Evolutionary conservation across 257 asterid genomes (phyloP), one percentile per base, ranked within the genome.

Genomic region (Capsicum chinense): DNA sequence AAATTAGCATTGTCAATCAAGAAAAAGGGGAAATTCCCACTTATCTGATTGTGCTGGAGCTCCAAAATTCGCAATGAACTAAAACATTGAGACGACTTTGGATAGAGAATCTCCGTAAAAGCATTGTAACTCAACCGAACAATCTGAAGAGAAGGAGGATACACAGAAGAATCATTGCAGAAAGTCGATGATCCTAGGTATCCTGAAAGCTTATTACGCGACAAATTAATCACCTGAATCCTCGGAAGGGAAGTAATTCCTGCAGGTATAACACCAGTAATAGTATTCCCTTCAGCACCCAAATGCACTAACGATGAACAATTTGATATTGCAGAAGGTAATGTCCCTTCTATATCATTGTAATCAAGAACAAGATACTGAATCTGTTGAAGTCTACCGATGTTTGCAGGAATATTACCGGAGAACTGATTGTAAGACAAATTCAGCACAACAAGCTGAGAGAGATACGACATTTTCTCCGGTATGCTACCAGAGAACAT

Each of bases 321-420:
- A 89, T 93, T 92, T 15, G 90, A 93, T 10, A 93, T 69, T 19
- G 93, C 91, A 33, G 97, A 91, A n/a, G 97, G 97, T 87, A 93
- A 86, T n/a, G 94, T 90, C 21, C 97, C 95, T 81, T 83, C 83
- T 47, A 93, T 86, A 3, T 58, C 35, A 79, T 93, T 93, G 86
- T 88, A 84, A 71, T 92, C 93, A 14, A 93, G 88, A 90, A 91
- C 85, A 13, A 93, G 86, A 80, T 90, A 88, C 90, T 90, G 89
- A 37, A 93, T 83, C 80, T 82, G 85, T 64, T 88, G 92, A 80
- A 93, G 90, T 84, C 81, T 68, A 1, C 97, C 95, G 3, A 93
- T 7, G 42, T 85, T 86, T 78, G 91, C 91, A 48, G 93, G 97
- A 85, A 92, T 88, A 87, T 84, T 89, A 5, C 95, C 92, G 8